Percentiles rank a stretch among this genome's conserved stretches.
Evolutionary conservation across 2,329 filamentous ascomycete genomes (phyloP).

Genomic region (Fusarium solani-melongenae): DNA sequence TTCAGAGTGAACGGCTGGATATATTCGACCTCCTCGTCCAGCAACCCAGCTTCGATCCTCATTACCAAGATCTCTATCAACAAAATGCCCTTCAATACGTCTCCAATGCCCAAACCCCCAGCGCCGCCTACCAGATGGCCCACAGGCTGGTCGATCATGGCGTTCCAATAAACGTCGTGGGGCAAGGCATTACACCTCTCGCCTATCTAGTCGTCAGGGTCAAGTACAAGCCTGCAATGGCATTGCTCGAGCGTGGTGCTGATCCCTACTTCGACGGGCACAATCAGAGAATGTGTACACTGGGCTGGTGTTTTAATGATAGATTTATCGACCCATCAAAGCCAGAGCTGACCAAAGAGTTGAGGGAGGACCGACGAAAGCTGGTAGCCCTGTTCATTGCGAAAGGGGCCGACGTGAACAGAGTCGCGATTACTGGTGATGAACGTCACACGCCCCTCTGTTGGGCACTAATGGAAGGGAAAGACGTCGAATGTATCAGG

Average conservation of each 20-base stretch:
- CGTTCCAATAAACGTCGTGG: background rate
- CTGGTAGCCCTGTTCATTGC: background rate
- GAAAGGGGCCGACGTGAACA: conserved; percentile 3
- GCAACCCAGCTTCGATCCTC: background rate
- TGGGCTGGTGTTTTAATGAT: background rate
- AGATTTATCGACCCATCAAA: background rate
- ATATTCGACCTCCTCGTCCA: background rate
- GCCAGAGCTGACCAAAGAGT: background rate
- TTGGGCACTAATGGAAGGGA: background rate
- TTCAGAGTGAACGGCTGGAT: background rate
- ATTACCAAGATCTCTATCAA: background rate
- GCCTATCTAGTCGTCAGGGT: background rate
- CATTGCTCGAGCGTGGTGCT: conserved; percentile 1
- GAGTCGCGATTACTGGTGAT: background rate
- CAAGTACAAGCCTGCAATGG: background rate
- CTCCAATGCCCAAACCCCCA: background rate
- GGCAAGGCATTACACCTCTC: background rate
- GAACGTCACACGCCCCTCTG: background rate
- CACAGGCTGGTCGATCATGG: background rate
- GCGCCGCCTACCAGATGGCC: background rate
- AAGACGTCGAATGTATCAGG: conserved; percentile 1
- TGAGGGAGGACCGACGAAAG: background rate
- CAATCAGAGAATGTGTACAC: background rate
- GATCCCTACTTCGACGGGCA: background rate
- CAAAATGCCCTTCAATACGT: background rate